Evolutionary conservation across 495 filamentous ascomycete species (phyloP).

Genomic region (Penicillium roqueforti): DNA sequence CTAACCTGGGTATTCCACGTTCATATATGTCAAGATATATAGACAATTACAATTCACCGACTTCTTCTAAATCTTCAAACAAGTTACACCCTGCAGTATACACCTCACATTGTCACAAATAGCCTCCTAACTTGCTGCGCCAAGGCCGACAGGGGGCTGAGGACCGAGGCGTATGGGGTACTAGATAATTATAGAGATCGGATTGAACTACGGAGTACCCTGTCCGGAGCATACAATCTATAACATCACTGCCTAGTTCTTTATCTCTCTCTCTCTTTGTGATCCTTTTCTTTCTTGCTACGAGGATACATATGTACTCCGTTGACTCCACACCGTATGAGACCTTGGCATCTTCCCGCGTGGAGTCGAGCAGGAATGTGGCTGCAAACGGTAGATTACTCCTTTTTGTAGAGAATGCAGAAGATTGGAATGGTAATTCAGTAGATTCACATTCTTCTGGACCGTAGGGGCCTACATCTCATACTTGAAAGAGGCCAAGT

Average conservation of each 20-base stretch:
- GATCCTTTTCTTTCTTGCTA: neutral
- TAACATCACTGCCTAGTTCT: neutral
- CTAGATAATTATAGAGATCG: neutral
- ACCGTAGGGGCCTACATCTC: slow-evolving; percentile 4
- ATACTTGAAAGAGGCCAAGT: neutral
- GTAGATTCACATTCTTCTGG: slow-evolving; percentile 10
- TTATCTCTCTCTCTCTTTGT: neutral
- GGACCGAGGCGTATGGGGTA: too few relatives aligned
- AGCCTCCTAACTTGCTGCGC: slow-evolving; percentile 6
- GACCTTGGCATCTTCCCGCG: slow-evolving; percentile 20
- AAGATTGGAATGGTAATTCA: neutral
- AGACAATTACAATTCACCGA: neutral
- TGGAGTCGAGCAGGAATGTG: slow-evolving; percentile 8
- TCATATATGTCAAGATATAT: neutral
- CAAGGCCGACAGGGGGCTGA: slow-evolving; percentile 7
- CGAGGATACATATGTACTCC: neutral
- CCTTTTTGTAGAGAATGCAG: neutral
- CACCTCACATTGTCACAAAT: slow-evolving; percentile 1
- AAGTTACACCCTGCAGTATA: neutral
- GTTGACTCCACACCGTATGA: neutral
- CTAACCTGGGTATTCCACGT: neutral
- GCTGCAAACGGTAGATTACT: slow-evolving; percentile 15
- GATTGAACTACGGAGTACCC: too few relatives aligned
- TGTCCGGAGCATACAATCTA: too few relatives aligned
- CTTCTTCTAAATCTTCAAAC: neutral